Evolutionary conservation across 345 rosid species (phyloP).

Genomic region (thale cress (Arabidopsis thaliana)): DNA sequence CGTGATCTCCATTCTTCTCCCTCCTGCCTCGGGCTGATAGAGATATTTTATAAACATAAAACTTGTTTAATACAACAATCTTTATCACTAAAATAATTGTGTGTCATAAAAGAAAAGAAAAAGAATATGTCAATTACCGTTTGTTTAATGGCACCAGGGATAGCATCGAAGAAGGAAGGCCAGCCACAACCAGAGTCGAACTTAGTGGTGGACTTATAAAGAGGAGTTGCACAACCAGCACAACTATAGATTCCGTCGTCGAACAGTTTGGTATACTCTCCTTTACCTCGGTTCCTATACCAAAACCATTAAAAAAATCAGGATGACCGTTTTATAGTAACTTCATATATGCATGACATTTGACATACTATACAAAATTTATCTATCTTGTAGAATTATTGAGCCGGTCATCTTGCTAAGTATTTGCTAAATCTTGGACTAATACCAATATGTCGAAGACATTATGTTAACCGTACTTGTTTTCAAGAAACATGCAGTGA

Average conservation of each 20-base stretch:
- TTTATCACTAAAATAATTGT: background rate
- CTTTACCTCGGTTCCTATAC: conserved; percentile 65
- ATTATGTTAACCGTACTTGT: background rate
- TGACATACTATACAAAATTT: background rate
- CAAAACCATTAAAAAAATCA: background rate
- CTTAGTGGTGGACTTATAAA: conserved; percentile 75
- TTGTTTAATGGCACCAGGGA: conserved; percentile 77
- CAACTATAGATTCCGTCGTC: conserved; percentile 75
- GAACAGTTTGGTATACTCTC: conserved; percentile 64
- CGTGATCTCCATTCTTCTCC: conserved; percentile 74
- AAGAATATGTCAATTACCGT: conserved; percentile 40
- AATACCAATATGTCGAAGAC: background rate
- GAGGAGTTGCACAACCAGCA: conserved; percentile 82
- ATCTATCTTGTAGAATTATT: background rate
- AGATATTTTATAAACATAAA: background rate
- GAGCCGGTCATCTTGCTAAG: background rate
- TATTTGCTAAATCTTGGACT: background rate
- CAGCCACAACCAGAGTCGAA: conserved; percentile 84
- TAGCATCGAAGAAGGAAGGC: conserved; percentile 87
- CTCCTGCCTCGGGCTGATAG: conserved; percentile 73
- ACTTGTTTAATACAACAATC: background rate
- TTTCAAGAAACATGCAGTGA: background rate
- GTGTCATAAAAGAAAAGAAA: background rate
- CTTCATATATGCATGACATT: background rate
- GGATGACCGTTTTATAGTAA: background rate